These are phyloP conservation scores for Boletus semigastroideus DNA, from an alignment of 1,284 basidiomycete genomes.

Conservation along the genomic window DNA sequence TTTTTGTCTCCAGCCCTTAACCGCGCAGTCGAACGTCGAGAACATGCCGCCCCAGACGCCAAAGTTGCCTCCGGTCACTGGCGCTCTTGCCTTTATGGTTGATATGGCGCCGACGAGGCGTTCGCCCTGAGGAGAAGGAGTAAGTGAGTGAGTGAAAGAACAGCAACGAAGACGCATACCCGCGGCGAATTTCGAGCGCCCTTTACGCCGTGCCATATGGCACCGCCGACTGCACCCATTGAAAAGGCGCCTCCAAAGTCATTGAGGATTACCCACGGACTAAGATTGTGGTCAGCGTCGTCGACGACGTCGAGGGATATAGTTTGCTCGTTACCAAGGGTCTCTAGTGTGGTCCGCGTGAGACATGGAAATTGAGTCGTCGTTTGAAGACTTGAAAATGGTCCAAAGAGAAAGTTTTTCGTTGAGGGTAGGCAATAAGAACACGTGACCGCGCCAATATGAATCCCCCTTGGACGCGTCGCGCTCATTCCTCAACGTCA, in stretches of 20 bases:
- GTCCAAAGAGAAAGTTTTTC: conserved; percentile 31
- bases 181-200: conserved; percentile 95
- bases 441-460: conserved; percentile 33
- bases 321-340: conserved; percentile 61
- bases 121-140: conserved; percentile 61
- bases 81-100: conserved; percentile 97
- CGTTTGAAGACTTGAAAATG: not conserved
- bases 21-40: conserved; percentile 96
- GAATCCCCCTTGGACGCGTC: conserved; percentile 28
- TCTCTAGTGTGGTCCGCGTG: conserved; percentile 92
- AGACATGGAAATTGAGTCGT: conserved; percentile 50
- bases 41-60: conserved; percentile 99
- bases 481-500: conserved; percentile 6
- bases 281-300: conserved; percentile 33
- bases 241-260: conserved; percentile 97
- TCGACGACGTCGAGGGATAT: no score
- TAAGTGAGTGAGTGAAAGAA: not conserved
- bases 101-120: conserved; percentile 91
- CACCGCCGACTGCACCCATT: conserved; percentile 94
- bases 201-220: conserved; percentile 99
- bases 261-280: conserved; percentile 98
- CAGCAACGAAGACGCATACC: conserved; percentile 40
- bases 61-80: conserved; percentile 97
- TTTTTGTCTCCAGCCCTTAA: conserved; percentile 97
- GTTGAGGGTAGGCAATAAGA: conserved; percentile 27